A percentile compares a stretch with the other conserved stretches of the same genome.
phyloP scores from a whole-genome alignment of 345 rosid genomes.

The Eutrema heterophyllum region DNA sequence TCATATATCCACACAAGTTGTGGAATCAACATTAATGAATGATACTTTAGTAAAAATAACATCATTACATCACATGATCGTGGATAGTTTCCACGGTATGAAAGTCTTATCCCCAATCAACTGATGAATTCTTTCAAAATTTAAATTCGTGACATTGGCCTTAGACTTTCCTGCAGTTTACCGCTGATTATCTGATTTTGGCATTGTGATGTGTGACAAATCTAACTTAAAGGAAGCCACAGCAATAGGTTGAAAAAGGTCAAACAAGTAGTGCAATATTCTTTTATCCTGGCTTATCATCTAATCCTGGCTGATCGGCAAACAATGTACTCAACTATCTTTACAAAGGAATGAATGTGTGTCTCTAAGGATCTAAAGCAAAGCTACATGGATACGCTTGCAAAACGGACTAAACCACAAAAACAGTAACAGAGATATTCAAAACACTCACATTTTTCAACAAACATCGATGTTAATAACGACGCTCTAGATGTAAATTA shows the following conservation, averaged over 20 bases:
- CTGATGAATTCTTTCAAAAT: neutral
- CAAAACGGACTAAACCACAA: no score
- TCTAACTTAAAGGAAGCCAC: conserved; percentile 82
- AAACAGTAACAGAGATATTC: no score
- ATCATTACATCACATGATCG: neutral
- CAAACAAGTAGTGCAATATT: conserved; percentile 69
- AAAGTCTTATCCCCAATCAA: neutral
- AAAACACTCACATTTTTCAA: no score
- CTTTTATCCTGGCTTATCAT: conserved; percentile 69
- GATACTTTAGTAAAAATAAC: neutral
- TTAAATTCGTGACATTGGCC: neutral
- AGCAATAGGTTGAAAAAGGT: conserved; percentile 78
- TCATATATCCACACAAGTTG: neutral
- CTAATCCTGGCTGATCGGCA: conserved; percentile 79
- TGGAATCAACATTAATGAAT: neutral
- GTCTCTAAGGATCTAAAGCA: no score
- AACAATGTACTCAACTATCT: conserved; percentile 73
- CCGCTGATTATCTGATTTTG: conserved; percentile 15
- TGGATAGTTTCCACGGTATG: neutral
- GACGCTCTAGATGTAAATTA: no score
- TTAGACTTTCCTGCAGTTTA: conserved; percentile 2
- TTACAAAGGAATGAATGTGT: conserved; percentile 23
- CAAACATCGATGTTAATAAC: no score
- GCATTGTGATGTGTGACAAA: conserved; percentile 41
- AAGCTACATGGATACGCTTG: no score